These are phyloP conservation scores for Suillus decipiens DNA, from an alignment of 768 basidiomycete species.

Conservation along the genomic window DNA sequence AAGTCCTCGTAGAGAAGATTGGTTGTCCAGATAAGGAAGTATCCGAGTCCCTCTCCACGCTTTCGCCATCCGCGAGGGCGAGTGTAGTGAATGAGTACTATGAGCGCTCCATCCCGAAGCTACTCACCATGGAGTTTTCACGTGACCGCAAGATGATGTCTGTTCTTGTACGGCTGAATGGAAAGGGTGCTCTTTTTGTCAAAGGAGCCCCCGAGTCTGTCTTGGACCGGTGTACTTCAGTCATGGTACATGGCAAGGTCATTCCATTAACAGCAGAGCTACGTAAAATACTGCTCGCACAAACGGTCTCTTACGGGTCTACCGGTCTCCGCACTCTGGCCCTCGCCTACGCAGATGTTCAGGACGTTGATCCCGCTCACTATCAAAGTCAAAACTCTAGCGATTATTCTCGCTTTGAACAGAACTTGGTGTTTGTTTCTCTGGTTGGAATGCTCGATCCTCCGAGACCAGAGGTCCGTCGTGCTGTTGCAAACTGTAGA, in stretches of 20 bases:
- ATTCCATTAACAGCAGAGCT: constrained; percentile 67
- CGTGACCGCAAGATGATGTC: constrained; percentile 99
- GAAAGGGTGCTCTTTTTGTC: constrained; percentile 78
- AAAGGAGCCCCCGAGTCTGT: constrained; percentile 98
- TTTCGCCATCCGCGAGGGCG: constrained; percentile 64
- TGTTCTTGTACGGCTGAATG: constrained; percentile 76
- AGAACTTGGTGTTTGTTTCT: constrained; percentile 90
- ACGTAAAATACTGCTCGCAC: constrained; percentile 59
- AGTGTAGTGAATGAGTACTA: constrained; percentile 85
- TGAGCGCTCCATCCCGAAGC: constrained; percentile 71
- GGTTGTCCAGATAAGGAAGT: constrained; percentile 67
- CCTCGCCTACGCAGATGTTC: constrained; percentile 80
- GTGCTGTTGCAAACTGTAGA: constrained; percentile 85
- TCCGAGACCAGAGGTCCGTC: constrained; percentile 89
- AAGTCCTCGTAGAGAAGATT: constrained; percentile 93
- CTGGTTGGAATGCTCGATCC: constrained; percentile 98
- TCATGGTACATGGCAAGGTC: constrained; percentile 61
- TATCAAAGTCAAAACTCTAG: constrained; percentile 78
- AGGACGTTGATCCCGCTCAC: constrained; percentile 75
- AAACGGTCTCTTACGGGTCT: constrained; percentile 72
- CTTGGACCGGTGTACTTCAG: constrained; percentile 82
- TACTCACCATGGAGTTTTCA: constrained; percentile 96
- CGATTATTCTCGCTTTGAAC: constrained; percentile 91
- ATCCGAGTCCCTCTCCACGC: constrained; percentile 53
- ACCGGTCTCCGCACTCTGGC: constrained; percentile 90